Conservation (phyloP, 2,329 filamentous ascomycete genomes). For the Bipolaris oryzae region DNA sequence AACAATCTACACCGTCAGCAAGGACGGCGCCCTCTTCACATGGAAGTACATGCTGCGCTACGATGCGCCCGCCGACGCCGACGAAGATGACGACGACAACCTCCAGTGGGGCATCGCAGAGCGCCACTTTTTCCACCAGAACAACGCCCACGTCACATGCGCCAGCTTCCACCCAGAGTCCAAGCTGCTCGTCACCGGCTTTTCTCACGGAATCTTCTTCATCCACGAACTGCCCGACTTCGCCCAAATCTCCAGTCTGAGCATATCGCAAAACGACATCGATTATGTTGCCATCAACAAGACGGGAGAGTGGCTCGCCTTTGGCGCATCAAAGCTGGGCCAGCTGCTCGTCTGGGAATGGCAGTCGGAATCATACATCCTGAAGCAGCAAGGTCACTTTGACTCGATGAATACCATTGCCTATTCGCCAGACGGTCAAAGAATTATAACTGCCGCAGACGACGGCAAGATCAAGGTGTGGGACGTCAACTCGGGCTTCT, state of each 20-base stretch:
- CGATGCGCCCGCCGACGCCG: constrained; percentile 58
- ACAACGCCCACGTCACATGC: constrained; percentile 83
- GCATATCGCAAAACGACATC: constrained; percentile 96
- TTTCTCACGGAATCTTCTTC: constrained; percentile 92
- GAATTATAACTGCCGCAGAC: constrained; percentile 90
- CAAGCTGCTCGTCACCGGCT: constrained; percentile 93
- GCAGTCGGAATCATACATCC: constrained; percentile 98
- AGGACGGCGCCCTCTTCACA: constrained; percentile 93
- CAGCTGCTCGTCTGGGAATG: constrained; percentile 99
- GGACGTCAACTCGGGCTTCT: constrained; percentile 96
- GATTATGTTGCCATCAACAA: constrained; percentile 94
- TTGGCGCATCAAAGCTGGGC: constrained; percentile 92
- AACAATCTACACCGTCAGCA: constrained; percentile 93
- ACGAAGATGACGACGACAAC: constrained; percentile 68
- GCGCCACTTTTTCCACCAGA: constrained; percentile 92
- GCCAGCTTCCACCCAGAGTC: constrained; percentile 86
- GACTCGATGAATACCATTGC: constrained; percentile 92
- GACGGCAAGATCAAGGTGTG: constrained; percentile 99
- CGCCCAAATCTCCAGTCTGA: constrained; percentile 89
- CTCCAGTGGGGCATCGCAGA: constrained; percentile 91
- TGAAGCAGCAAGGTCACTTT: constrained; percentile 97
- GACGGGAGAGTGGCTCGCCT: constrained; percentile 94
- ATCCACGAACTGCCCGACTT: constrained; percentile 96
- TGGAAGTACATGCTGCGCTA: constrained; percentile 80
- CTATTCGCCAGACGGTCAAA: constrained; percentile 92